Base-by-base conservation (phyloP, 1,284 basidiomycete species). In the Ustilago loliicola region DNA sequence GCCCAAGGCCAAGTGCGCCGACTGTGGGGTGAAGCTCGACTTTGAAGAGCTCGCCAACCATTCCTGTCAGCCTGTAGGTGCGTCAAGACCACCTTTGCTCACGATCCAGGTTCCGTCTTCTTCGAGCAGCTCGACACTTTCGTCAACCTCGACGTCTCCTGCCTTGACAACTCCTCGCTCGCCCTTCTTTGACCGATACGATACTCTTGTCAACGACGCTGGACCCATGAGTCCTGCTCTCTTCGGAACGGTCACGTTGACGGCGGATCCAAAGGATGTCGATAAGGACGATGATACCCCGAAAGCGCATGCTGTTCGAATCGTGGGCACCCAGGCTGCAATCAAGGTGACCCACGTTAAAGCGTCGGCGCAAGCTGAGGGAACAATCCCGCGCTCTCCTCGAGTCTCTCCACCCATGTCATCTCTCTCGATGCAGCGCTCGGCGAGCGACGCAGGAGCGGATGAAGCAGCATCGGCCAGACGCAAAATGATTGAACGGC, bases 1-100 rank as follows among this genome's bases (percentile, higher is more conserved):
- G 34, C 81, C 81, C 10, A 77, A 72, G 57, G 81, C 81, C 19
- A 81, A 77, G 40, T 82, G 81, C 48, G 81, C 81, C 25, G 81
- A 82, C 50, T 82, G 81, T 54, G 77, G 77, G 42, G 74, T 72
- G 40, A 56, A 61, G 50, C 61, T 82, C 30, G 67, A 69, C 29
- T 80, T 82, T 48, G 80, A 82, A 51, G 80, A 82, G 55, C 70
- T 82, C 21, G 74, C 70, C 27, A 60, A 53, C 21, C 81, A 82
- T 50, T 52, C 71, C 1, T 82, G 81, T 48, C 55, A 63, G 45
- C 55, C 68, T n/a, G 48, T 51, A 15, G 29, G 61, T 29, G 34
- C 55, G 3, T 51, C 59, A 47, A 57, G 57, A 40, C 45, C 53
- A 19, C 71, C 72, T 47, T 52, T 77, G 38, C 57, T 72, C 40